These are phyloP conservation scores for Lenzites betulinus DNA, from an alignment of 768 basidiomycete genomes.

Conservation along the genomic window DNA sequence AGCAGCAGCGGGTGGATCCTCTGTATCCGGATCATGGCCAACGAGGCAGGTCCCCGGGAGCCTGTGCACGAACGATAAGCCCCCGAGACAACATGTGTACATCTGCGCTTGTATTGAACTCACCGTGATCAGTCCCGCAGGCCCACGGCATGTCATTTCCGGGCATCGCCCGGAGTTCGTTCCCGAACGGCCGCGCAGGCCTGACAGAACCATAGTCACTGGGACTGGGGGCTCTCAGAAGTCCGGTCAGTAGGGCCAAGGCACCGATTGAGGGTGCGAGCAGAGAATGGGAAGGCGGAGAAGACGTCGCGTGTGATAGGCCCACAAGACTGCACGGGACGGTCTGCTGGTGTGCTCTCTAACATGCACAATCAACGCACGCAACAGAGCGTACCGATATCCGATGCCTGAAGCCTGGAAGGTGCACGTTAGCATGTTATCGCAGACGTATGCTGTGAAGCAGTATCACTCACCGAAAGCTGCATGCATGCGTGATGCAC, in stretches of 20 bases:
- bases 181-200: conserved; percentile 1
- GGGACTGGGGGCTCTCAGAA: background rate
- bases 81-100: conserved; percentile 2
- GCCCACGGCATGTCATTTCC: conserved; percentile 7
- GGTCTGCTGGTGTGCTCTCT: background rate
- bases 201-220: conserved; percentile 5
- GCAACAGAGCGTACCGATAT: conserved; percentile 5
- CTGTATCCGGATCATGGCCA: conserved; percentile 10
- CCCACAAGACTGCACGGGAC: background rate
- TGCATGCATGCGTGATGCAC: conserved; percentile 6
- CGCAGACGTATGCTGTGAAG: background rate
- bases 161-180: conserved; percentile 8
- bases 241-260: background rate
- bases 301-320: conserved; percentile 2
- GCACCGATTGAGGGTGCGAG: conserved; percentile 5
- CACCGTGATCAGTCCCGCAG: conserved; percentile 14
- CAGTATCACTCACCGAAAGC: background rate
- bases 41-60: conserved; percentile 10
- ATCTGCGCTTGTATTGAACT: conserved; percentile 8
- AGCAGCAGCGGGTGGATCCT: conserved; percentile 11
- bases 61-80: conserved; percentile 14
- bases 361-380: background rate
- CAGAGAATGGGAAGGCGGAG: background rate
- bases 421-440: background rate
- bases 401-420: conserved; percentile 1